These are phyloP conservation scores for Kuraishia borneana DNA, from an alignment of 805 yeast genomes.

Conservation along the genomic window DNA sequence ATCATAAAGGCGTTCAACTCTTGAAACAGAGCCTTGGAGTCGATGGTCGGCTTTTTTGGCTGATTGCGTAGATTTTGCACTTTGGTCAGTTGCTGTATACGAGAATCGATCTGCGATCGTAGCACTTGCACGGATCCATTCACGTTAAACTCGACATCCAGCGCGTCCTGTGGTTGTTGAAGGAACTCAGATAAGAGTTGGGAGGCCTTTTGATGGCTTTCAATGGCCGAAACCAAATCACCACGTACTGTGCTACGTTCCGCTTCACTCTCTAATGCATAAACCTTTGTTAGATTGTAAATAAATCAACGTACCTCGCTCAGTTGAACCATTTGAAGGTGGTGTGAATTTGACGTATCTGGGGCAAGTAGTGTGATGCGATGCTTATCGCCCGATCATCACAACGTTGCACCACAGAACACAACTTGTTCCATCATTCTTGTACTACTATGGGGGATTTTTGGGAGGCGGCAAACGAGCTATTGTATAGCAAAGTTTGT, in stretches of 20 bases:
- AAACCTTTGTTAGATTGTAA: too few species aligned
- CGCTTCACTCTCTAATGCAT: slow-evolving; percentile 39
- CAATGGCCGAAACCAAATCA: slow-evolving; percentile 28
- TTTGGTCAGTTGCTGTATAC: slow-evolving; percentile 12
- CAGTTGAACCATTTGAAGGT: too few species aligned
- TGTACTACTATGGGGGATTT: slow-evolving; percentile 14
- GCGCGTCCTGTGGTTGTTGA: not conserved
- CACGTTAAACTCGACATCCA: slow-evolving; percentile 10
- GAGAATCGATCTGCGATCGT: slow-evolving; percentile 10
- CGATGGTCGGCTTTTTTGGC: slow-evolving; percentile 5
- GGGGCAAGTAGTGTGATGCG: too few species aligned
- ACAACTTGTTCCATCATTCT: too few species aligned
- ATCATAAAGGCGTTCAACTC: slow-evolving; percentile 11
- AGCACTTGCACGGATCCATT: slow-evolving; percentile 11
- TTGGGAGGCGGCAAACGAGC: slow-evolving; percentile 19
- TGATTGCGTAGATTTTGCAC: slow-evolving; percentile 7
- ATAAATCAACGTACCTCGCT: too few species aligned
- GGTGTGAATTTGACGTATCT: not conserved
- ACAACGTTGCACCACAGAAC: too few species aligned
- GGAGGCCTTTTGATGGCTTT: slow-evolving; percentile 25
- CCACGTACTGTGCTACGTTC: slow-evolving; percentile 33
- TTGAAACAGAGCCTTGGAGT: slow-evolving; percentile 4
- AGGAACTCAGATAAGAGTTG: slow-evolving; percentile 14
- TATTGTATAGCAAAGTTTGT: slow-evolving; percentile 14
- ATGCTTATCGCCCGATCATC: too few species aligned